Base-by-base conservation (phyloP, 2,329 filamentous ascomycete genomes). In the Aureobasidium sp. region DNA sequence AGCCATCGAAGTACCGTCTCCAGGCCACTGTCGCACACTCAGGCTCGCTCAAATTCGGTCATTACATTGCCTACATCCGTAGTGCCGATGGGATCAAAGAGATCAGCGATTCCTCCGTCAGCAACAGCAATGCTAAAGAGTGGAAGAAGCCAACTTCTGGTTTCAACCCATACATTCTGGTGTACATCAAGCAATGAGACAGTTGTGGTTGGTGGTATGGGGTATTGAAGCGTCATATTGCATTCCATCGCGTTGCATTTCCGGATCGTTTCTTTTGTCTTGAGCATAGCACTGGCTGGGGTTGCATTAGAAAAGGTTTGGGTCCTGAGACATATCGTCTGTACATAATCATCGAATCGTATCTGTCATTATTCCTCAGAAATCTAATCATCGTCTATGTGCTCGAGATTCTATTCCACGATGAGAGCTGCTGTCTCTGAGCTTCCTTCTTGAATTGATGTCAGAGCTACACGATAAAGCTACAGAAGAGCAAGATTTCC, bases 21-120 rank as follows among this genome's bases (percentile, higher is more conserved):
- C 59, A 65, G 22, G 64, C 64, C 11, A 63, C 66, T 9, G 66
- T 69, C 22, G 59, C 64, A 7, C 67, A 66, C 42, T 27, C 36
- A 2, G 67, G 66, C 20, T 37, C 51, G 1, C 39, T 67, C 5
- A 61, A 59, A 3, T 39, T 25, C 22, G 67, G 67, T 7, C 67
- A 68, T 27, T 67, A 68, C 47, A 61, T 68, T n/a, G 62, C 66
- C 12, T 63, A 63, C 20, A 63, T 67, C 4, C 62, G 74, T 75
- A n/a, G 62, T 12, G 29, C 58, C 1, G 62, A 65, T 14, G 62
- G 61, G 11, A 60, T 66, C 25, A 60, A 51, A 36, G 47, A 60
- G 20, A 60, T 66, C 22, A 63, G 63, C 39, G 65, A 66, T 52
- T 42, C 53, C 2, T 22, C 42, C 11, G 59, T 63, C 29, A 29